Percentiles rank a stretch among this genome's conserved stretches.
These are phyloP conservation scores for Lecanosticta acicola DNA, from an alignment of 2,329 filamentous ascomycete genomes.

Conservation along the genomic window DNA sequence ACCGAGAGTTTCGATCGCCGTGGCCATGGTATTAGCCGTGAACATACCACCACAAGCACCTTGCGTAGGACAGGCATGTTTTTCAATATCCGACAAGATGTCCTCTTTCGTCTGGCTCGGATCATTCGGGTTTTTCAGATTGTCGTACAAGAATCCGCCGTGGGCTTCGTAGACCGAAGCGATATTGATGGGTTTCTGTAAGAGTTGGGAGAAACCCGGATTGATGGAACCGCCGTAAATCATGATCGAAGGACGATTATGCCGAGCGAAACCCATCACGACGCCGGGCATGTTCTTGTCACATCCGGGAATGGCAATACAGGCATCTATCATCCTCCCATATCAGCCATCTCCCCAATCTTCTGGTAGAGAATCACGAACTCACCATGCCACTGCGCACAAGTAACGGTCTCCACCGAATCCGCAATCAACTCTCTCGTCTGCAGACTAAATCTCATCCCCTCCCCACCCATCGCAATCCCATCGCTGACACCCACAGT, in stretches of 20 bases:
- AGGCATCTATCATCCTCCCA: slow-evolving; percentile 52
- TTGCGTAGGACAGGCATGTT: slow-evolving; percentile 68
- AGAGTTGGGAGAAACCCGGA: slow-evolving; percentile 72
- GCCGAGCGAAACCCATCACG: slow-evolving; percentile 76
- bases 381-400: slow-evolving; percentile 71
- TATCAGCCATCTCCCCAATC: not conserved
- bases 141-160: slow-evolving; percentile 74
- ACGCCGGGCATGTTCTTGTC: slow-evolving; percentile 96
- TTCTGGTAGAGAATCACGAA: not conserved
- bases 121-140: slow-evolving; percentile 63
- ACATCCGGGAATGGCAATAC: slow-evolving; percentile 86
- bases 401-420: slow-evolving; percentile 87
- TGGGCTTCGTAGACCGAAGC: slow-evolving; percentile 82
- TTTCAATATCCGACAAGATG: slow-evolving; percentile 77
- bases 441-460: slow-evolving; percentile 91
- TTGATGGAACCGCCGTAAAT: slow-evolving; percentile 90
- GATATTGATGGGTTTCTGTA: slow-evolving; percentile 79
- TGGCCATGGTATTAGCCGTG: slow-evolving; percentile 91
- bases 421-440: slow-evolving; percentile 90
- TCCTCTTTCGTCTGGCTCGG: slow-evolving; percentile 65
- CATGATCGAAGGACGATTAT: slow-evolving; percentile 91
- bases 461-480: slow-evolving; percentile 93
- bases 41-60: slow-evolving; percentile 91
- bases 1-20: slow-evolving; percentile 83
- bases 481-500: slow-evolving; percentile 81